phyloP scores from a whole-genome alignment of 257 asterid genomes.

The Petunia secreta region DNA sequence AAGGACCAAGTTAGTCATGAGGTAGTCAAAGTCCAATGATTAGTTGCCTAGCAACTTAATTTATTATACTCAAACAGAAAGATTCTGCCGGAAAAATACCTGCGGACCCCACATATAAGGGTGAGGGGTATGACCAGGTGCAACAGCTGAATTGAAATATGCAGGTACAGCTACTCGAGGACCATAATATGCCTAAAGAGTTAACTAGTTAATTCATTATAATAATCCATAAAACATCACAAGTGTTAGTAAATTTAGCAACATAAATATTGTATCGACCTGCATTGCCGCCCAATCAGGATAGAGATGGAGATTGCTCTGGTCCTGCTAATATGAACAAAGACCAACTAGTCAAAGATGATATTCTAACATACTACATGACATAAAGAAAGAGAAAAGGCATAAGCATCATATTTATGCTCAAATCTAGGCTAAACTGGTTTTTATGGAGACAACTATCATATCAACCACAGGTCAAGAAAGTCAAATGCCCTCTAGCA shows the following conservation, averaged over 20 bases:
- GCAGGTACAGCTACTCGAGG: constrained; percentile 95
- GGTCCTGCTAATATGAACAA: constrained; percentile 67
- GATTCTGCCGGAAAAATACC: constrained; percentile 47
- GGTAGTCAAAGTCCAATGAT: neutral
- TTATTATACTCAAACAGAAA: neutral
- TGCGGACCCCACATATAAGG: constrained; percentile 99
- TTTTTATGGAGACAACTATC: neutral
- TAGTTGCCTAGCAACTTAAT: neutral
- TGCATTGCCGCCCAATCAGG: constrained; percentile 99
- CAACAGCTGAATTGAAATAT: constrained; percentile 75
- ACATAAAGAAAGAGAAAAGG: neutral
- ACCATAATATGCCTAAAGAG: constrained; percentile 82
- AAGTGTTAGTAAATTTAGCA: neutral
- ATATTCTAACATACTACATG: neutral
- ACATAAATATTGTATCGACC: constrained; percentile 43
- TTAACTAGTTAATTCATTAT: constrained; percentile 24
- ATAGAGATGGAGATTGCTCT: constrained; percentile 65
- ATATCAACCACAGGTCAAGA: neutral
- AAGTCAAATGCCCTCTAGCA: constrained; percentile 12
- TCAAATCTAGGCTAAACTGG: neutral
- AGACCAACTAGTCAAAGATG: constrained; percentile 16
- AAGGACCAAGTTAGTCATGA: constrained; percentile 23
- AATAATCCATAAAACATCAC: constrained; percentile 12
- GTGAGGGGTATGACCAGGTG: constrained; percentile 78
- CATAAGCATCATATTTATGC: neutral